A percentile compares a stretch with the other conserved stretches of the same genome.
These are phyloP conservation scores for Candida schatavii DNA, from an alignment of 805 yeast genomes.

Conservation along the genomic window DNA sequence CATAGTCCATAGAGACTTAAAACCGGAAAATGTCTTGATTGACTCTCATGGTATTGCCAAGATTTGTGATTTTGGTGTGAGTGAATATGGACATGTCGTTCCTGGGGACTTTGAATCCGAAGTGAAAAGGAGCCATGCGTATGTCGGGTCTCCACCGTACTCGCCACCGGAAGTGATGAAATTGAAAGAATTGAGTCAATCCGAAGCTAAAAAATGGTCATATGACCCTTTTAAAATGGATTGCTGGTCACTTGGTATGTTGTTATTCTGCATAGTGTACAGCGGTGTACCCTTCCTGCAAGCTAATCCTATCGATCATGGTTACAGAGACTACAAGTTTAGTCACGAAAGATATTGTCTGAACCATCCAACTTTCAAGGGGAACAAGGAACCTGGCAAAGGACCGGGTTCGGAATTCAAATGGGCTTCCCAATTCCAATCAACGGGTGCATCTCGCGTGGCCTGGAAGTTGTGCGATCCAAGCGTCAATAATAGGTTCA, in stretches of 20 bases:
- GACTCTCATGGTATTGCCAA: slow-evolving; percentile 60
- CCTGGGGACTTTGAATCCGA: slow-evolving; percentile 49
- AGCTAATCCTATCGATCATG: slow-evolving; percentile 47
- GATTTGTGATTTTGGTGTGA: slow-evolving; percentile 75
- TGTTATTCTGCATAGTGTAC: slow-evolving; percentile 58
- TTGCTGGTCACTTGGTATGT: slow-evolving; percentile 70
- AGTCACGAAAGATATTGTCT: slow-evolving; percentile 41
- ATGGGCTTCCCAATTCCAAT: slow-evolving; percentile 60
- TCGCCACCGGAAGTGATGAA: slow-evolving; percentile 74
- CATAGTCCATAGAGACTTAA: slow-evolving; percentile 69
- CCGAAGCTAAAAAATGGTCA: slow-evolving; percentile 36
- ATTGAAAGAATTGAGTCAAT: slow-evolving; percentile 34
- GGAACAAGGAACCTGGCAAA: slow-evolving; percentile 38
- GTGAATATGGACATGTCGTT: slow-evolving; percentile 57
- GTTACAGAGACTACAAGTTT: slow-evolving; percentile 53
- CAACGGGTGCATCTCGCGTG: slow-evolving; percentile 60
- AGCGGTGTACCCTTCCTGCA: slow-evolving; percentile 59
- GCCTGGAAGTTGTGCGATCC: slow-evolving; percentile 79
- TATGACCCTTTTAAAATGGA: slow-evolving; percentile 71
- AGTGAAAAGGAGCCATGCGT: slow-evolving; percentile 39
- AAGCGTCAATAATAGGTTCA: slow-evolving; percentile 49
- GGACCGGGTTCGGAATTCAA: slow-evolving; percentile 75
- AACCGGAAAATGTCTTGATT: slow-evolving; percentile 71
- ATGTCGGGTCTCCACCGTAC: slow-evolving; percentile 80
- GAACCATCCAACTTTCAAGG: slow-evolving; percentile 49